These are phyloP conservation scores for Diversispora epigaea DNA, from an alignment of 192 early-diverging fungal genomes.

Conservation along the genomic window DNA sequence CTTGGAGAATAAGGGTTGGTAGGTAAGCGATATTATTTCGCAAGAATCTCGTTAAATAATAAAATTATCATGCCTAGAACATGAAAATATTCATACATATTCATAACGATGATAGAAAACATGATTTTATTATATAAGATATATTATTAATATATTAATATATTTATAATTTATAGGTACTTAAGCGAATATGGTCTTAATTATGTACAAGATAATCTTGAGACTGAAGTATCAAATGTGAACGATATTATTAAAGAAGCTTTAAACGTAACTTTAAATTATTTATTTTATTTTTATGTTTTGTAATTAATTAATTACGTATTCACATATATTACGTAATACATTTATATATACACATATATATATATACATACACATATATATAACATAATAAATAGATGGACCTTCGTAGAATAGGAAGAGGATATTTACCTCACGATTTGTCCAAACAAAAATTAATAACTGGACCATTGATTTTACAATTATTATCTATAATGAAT, in stretches of 20 bases:
- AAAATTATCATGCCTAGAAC: too few relatives aligned
- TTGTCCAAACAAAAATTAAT: neutral
- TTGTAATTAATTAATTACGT: neutral
- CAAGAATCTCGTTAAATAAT: neutral
- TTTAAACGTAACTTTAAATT: slow-evolving; percentile 3
- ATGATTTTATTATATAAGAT: neutral
- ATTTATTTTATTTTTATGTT: neutral
- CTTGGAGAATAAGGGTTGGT: neutral
- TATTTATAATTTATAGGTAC: neutral
- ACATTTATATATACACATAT: too few relatives aligned
- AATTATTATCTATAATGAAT: slow-evolving; percentile 37
- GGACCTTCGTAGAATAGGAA: neutral
- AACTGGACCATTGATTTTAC: slow-evolving; percentile 28
- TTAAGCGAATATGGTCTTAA: neutral
- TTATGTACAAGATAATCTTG: neutral
- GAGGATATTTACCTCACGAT: neutral
- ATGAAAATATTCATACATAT: too few relatives aligned
- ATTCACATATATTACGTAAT: neutral
- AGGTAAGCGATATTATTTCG: neutral
- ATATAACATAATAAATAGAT: neutral
- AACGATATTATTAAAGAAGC: slow-evolving; percentile 8
- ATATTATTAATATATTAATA: neutral
- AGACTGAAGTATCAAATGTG: neutral
- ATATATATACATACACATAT: too few relatives aligned
- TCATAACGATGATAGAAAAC: too few relatives aligned